Base-by-base conservation (phyloP, 2,329 filamentous ascomycete genomes). In the Alternaria dauci region DNA sequence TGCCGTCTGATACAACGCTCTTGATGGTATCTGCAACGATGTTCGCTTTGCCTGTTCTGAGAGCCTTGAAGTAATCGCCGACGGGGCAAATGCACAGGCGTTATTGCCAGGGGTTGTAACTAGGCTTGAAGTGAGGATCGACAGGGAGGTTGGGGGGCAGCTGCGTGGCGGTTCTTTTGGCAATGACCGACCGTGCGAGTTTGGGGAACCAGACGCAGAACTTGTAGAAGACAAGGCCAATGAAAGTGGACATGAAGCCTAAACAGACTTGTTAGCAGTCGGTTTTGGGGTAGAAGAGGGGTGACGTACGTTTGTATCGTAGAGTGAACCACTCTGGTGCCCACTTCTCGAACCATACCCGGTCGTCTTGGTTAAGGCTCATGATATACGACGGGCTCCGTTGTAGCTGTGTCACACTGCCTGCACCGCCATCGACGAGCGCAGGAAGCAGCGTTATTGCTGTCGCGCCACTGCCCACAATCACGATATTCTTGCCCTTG, bases 391-490 rank as follows among this genome's bases (percentile, higher is more conserved):
- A 86, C 0, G 93, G 93, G 46, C 88, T 92, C 58, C 93, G 87
- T 79, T 96, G 92, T 3, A 96, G 84, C 87, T 94, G 92, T 1
- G 91, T 94, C 28, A 93, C 88, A 14, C 86, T 84, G 5, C 79
- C 79, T 5, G 80, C 81, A 12, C 90, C 91, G 39, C 84, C 86
- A 43, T 90, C 80, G 1, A 88, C 87, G 46, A 96, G 79, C 47
- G 84, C 86, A 0, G 92, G 93, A 3, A 96, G 76, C 1, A 96
- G 83, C 0, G 92, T 95, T 50, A 94, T 80, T 7, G 92, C 90
- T 0, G 93, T 96, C 2, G 92, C 92, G 8, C 93, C 93, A 16
- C 87, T 90, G 16, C 92, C 92, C 63, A 95, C 87, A 59, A 94
- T 83, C 43, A 92, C 85, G 23, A 94, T 82, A 44, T 86, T 86